Base-by-base conservation (phyloP, 768 basidiomycete species). In the Suillus hirtellus region DNA sequence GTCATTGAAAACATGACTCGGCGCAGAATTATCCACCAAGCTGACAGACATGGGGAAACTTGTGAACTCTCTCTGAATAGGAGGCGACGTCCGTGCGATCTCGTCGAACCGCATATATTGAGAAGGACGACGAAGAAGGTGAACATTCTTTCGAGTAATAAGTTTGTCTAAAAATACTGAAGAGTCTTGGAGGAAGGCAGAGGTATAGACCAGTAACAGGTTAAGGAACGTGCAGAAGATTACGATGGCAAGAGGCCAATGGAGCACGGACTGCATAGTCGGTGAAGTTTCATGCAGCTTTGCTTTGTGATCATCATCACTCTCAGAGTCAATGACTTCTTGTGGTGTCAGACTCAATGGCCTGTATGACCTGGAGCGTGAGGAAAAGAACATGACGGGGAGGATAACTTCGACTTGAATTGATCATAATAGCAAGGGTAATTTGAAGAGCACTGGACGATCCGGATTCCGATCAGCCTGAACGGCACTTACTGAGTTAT, bases 1-100 rank as follows among this genome's bases (percentile, higher is more conserved):
- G 50, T 52, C 50, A 52, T 52, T 31, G 50, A 52, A 52, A 34
- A 53, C 52, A 34, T 53, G 52, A 19, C 52, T 52, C 31, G 50
- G 50, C 10, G 50, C 50, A 11, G 50, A 52, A n/a, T n/a, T 10
- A 53, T 53, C 52, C 52, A 53, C 52, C 31, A 53, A 34, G 31
- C 31, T 53, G 19, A 52, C 50, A 34, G 31, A 53, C 31, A 53
- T 53, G 10, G 52, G 31, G 5, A 34, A 53, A 53, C 19, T 53
- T 53, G 31, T 53, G 19, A 34, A 53, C 5, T 53, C 52, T 52
- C 50, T 53, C 31, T 5, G 17, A 34, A 34, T 34, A n/a, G 52
- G 52, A 52, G 31, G 52, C 19, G 52, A 34, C 10, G 52, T 1
- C 17, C 50, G 50, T 19, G 17, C 31, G 17, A 53, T 53, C 31